Conservation (phyloP, 176 grass and related monocot species). For the Poa annua region DNA sequence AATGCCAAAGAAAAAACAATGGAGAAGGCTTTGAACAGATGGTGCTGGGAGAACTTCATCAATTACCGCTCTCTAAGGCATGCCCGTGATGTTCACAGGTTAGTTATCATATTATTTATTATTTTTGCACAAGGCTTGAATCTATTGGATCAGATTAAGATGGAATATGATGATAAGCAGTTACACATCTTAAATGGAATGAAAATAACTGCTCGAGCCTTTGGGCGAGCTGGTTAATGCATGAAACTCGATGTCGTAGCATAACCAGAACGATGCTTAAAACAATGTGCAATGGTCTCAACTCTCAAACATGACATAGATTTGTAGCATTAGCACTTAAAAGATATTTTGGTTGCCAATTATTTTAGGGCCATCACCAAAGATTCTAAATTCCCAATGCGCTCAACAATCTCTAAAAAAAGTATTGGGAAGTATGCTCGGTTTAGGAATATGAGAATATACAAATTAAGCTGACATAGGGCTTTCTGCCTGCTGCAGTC, state of each 20-base stretch:
- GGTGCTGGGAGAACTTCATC: slow-evolving; percentile 95
- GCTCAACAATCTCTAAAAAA: background rate
- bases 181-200: slow-evolving; percentile 7
- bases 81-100: slow-evolving; percentile 85
- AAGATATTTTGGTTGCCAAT: background rate
- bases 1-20: slow-evolving; percentile 84
- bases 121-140: background rate
- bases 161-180: background rate
- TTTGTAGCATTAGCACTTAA: background rate
- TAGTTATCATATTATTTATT: slow-evolving; percentile 31
- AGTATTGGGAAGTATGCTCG: background rate
- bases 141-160: background rate
- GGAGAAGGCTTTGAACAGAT: slow-evolving; percentile 84
- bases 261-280: background rate
- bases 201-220: background rate
- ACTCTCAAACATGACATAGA: slow-evolving; percentile 4
- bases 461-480: slow-evolving; percentile 6
- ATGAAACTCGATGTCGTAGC: background rate
- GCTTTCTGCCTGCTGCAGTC: slow-evolving; percentile 50
- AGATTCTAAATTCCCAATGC: background rate
- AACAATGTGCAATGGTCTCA: background rate
- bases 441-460: slow-evolving; percentile 22
- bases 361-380: background rate
- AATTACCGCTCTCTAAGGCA: slow-evolving; percentile 80
- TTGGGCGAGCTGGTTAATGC: background rate